Base-by-base conservation (phyloP, 1,284 basidiomycete genomes). In the Cryptococcus sp. region DNA sequence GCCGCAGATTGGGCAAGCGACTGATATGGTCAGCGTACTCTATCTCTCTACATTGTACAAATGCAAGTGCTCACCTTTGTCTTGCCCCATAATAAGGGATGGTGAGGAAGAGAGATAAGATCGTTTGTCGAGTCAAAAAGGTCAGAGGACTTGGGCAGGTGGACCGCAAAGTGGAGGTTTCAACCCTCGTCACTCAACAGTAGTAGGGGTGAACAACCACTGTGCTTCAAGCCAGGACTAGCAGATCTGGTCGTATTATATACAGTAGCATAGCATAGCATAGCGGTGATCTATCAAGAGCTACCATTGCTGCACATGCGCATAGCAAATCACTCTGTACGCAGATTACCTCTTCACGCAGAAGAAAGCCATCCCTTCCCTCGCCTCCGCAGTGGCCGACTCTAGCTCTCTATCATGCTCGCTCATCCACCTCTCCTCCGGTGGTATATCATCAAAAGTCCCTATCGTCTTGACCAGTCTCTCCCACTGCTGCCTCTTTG, bases 291-390 rank as follows among this genome's bases (percentile, higher is more conserved):
- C n/a, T n/a, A n/a, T n/a, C n/a, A n/a, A n/a, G n/a, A n/a, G n/a
- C n/a, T n/a, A n/a, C n/a, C n/a, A n/a, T n/a, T n/a, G n/a, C n/a
- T n/a, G n/a, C n/a, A n/a, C n/a, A n/a, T n/a, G n/a, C n/a, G n/a
- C n/a, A n/a, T n/a, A n/a, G n/a, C n/a, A n/a, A n/a, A n/a, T n/a
- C n/a, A n/a, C n/a, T n/a, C n/a, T n/a, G n/a, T n/a, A n/a, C n/a
- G n/a, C n/a, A n/a, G n/a, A n/a, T n/a, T n/a, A 26, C 19, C 42
- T 31, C 62, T 87, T 89, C 51, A 91, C 77, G 35, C 85, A 83
- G 51, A 91, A 77, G 68, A 94, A 93, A 60, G 87, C 74, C 71
- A 94, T 71, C 0, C 91, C 91, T 52, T 83, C 77, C 72, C 84
- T 83, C 39, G 87, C 82, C 58, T 82, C 76, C 68, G 84, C 86